phyloP scores from a whole-genome alignment of 176 grass and related monocot species.

The Dendrocalamus sinicus region DNA sequence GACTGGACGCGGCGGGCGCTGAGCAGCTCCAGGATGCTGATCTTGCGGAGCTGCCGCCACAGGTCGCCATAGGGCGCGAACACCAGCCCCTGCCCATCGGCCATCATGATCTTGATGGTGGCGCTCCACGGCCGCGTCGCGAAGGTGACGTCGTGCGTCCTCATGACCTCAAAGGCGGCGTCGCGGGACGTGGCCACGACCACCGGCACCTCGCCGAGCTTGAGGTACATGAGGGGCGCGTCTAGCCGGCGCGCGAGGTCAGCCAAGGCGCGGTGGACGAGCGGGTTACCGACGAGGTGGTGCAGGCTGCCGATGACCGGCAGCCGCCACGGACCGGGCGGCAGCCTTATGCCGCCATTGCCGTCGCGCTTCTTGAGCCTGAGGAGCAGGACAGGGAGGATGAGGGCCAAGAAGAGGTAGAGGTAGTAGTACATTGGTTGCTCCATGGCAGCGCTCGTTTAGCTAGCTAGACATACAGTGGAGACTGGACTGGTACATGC shows the following conservation, averaged over 20 bases:
- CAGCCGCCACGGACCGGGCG: conserved; percentile 39
- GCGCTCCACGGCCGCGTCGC: conserved; percentile 18
- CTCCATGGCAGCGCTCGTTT: background rate
- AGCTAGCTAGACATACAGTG: background rate
- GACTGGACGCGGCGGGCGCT: conserved; percentile 41
- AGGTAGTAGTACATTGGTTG: background rate
- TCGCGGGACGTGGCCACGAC: conserved; percentile 34
- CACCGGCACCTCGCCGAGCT: conserved; percentile 45
- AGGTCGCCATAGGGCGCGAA: conserved; percentile 33
- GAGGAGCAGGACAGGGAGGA: conserved; percentile 38
- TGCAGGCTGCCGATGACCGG: conserved; percentile 55
- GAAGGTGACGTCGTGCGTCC: conserved; percentile 26
- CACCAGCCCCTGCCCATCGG: conserved; percentile 31
- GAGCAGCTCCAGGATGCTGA: conserved; percentile 47
- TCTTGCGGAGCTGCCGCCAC: conserved; percentile 51
- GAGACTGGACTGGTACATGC: too few species aligned
- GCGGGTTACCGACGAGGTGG: conserved; percentile 23
- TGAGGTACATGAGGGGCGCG: conserved; percentile 50
- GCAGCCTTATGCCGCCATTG: background rate
- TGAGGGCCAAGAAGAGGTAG: conserved; percentile 2
- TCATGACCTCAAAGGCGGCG: conserved; percentile 37
- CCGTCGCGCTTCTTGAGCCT: background rate
- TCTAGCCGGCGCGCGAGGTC: conserved; percentile 15
- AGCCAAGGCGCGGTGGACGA: conserved; percentile 33
- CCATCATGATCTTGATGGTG: background rate